A percentile compares a stretch with the other conserved stretches of the same genome.
These are phyloP conservation scores for Tothia fuscella DNA, from an alignment of 2,329 filamentous ascomycete genomes.

Conservation along the genomic window DNA sequence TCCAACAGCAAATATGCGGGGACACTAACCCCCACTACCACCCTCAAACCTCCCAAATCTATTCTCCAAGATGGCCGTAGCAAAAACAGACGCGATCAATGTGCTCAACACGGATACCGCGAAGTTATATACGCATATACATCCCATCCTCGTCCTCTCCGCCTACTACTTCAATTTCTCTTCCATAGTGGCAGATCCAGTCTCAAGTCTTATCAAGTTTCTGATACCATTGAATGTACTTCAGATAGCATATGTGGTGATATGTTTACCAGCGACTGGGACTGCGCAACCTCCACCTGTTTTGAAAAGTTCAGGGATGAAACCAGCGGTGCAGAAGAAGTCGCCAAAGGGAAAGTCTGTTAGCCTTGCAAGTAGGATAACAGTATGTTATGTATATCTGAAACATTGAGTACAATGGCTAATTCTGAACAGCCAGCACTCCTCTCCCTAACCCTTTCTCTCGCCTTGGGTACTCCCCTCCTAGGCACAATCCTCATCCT, in stretches of 20 bases:
- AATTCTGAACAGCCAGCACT: constrained; percentile 47
- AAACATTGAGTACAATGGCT: not conserved
- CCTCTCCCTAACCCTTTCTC: constrained; percentile 51
- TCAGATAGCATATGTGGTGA: constrained; percentile 48
- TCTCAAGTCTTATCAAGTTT: constrained; percentile 47
- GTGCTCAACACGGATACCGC: constrained; percentile 37
- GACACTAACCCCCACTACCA: too few species aligned
- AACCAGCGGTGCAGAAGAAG: constrained; percentile 43
- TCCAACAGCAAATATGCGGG: too few species aligned
- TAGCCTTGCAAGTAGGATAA: constrained; percentile 2
- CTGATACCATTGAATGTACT: constrained; percentile 51
- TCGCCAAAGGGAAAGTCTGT: constrained; percentile 21
- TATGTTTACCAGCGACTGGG: constrained; percentile 40
- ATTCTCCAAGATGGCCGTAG: not conserved
- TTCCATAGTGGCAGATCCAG: constrained; percentile 57
- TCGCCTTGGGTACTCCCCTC: constrained; percentile 44
- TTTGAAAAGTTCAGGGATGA: constrained; percentile 36
- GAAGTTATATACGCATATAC: constrained; percentile 49
- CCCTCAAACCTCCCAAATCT: too few species aligned
- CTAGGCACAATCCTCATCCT: constrained; percentile 58
- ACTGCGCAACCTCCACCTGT: constrained; percentile 17
- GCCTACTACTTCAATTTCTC: constrained; percentile 53
- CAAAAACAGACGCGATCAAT: constrained; percentile 31
- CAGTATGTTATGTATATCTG: not conserved
- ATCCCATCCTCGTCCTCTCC: constrained; percentile 55